Base-by-base conservation (phyloP, 108 stramenopile species). In the Thalassiosira profunda region DNA sequence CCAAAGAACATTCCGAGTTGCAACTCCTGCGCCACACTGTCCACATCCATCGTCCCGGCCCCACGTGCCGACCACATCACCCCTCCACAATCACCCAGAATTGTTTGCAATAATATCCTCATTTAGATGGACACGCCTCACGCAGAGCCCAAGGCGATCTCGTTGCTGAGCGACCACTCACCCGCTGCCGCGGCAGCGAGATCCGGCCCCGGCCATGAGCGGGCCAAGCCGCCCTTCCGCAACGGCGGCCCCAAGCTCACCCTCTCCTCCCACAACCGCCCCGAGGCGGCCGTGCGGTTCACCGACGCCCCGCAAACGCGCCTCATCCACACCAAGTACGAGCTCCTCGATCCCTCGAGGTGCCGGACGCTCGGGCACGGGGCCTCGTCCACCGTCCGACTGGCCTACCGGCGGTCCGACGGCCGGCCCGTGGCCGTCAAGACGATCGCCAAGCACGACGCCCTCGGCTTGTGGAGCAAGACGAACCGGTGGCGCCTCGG, bases 381-480 rank as follows among this genome's bases (percentile, higher is more conserved):
- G 30, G 91, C 91, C 44, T 88, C 86, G 26, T 83, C 84, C 23
- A 95, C 91, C 15, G 94, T 90, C 17, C 76, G 87, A 54, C 56
- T 88, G 54, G 92, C 91, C 23, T 48, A 77, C 48, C 85, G 84
- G 26, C 67, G 67, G 0, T 45, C 58, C 1, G 79, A 87, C 38
- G 80, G 76, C 7, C 42, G 25, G 9, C 68, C 74, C 26, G 89
- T 95, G 51, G 94, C 94, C 14, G 83, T 96, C 55, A 96, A 96
- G 52, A 90, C 81, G 24, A 85, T 96, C 49, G 81, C 88, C 70
- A 96, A 96, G 76, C 87, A 88, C 57, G 88, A 92, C 63, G 88
- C 86, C 5, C 54, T 95, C n/a, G 70, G 91, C 59, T 68, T 90
- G 21, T 83, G 84, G 58, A 66, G 72, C 60, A 74, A 74, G 56